These are phyloP conservation scores for Lactarius hatsudake DNA, from an alignment of 768 basidiomycete species.

Conservation along the genomic window DNA sequence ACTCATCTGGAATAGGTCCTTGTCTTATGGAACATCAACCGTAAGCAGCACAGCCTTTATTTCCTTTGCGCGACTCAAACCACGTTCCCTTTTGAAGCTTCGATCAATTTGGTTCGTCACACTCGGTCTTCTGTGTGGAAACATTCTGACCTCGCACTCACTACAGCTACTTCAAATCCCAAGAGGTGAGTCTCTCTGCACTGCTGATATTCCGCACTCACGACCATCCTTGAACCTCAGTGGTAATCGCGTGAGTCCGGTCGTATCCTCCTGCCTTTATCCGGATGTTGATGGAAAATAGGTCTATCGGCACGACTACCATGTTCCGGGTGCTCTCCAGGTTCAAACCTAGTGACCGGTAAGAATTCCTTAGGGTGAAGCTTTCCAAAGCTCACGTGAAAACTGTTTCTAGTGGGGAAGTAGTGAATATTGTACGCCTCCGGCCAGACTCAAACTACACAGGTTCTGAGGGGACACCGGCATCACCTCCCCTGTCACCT, in stretches of 20 bases:
- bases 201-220: not conserved
- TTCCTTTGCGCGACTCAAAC: not conserved
- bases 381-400: too few species aligned
- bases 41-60: not conserved
- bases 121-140: not conserved
- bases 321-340: slow-evolving; percentile 8
- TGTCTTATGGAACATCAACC: slow-evolving; percentile 2
- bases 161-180: slow-evolving; percentile 13
- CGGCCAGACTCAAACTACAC: not conserved
- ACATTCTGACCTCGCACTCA: not conserved
- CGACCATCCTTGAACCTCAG: not conserved
- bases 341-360: slow-evolving; percentile 1
- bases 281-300: not conserved
- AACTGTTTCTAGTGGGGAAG: not conserved
- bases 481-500: not conserved
- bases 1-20: not conserved
- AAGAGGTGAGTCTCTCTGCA: slow-evolving; percentile 7
- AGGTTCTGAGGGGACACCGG: not conserved
- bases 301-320: not conserved
- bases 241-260: slow-evolving; percentile 18
- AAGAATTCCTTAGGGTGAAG: not conserved
- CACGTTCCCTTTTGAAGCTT: not conserved
- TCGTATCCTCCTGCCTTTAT: not conserved
- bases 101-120: slow-evolving; percentile 10
- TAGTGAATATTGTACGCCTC: not conserved